These are phyloP conservation scores for Komagataea norvegica DNA, from an alignment of 1,139 yeast species.

Conservation along the genomic window DNA sequence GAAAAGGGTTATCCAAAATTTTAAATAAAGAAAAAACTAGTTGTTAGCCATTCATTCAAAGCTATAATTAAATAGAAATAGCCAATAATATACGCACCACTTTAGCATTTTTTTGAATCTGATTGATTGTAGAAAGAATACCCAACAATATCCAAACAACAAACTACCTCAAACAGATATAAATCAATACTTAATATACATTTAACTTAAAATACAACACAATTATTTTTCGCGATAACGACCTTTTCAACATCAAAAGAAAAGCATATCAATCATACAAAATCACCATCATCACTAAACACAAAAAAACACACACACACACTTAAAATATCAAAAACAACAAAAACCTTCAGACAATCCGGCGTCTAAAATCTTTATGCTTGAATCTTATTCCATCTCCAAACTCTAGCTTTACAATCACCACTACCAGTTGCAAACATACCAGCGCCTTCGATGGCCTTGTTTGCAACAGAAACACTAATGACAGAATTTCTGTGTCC, in stretches of 20 bases:
- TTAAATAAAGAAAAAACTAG: too few species aligned
- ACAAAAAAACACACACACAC: neutral
- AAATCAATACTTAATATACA: slow-evolving; percentile 1
- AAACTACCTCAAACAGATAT: too few species aligned
- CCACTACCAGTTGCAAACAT: slow-evolving; percentile 97
- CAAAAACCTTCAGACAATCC: slow-evolving; percentile 15
- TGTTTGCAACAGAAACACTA: slow-evolving; percentile 85
- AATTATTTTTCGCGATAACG: too few species aligned
- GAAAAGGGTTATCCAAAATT: slow-evolving; percentile 40
- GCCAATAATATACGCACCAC: neutral
- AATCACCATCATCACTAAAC: neutral
- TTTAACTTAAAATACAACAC: neutral
- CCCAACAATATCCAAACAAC: neutral
- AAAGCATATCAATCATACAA: neutral
- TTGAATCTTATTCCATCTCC: slow-evolving; percentile 45
- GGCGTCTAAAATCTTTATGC: slow-evolving; percentile 7
- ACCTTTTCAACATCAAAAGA: neutral
- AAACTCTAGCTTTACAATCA: slow-evolving; percentile 94
- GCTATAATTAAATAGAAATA: neutral
- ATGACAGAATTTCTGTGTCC: slow-evolving; percentile 97
- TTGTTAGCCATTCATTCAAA: too few species aligned
- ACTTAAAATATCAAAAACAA: too few species aligned
- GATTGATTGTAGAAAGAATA: neutral
- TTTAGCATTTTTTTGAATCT: neutral
- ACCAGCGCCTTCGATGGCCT: slow-evolving; percentile 60